Evolutionary conservation across 768 basidiomycete genomes (phyloP).

Genomic region (Rhodotorula kratochvilovae): DNA sequence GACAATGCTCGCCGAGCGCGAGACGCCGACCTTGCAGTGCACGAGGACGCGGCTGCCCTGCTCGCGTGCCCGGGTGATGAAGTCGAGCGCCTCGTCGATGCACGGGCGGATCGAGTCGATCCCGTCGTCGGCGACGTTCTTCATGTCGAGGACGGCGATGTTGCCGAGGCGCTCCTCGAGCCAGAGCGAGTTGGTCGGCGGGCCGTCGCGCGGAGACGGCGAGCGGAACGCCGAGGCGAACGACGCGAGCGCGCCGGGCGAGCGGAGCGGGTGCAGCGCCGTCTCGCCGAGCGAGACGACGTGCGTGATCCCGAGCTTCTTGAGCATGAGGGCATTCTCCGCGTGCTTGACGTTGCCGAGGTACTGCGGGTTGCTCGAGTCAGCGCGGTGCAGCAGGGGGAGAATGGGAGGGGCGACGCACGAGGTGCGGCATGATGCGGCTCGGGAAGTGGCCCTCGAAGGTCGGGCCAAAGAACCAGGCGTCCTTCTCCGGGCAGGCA

Average conservation of each 20-base stretch:
- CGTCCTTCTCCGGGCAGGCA: constrained; percentile 59
- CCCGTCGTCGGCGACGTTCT: constrained; percentile 69
- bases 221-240: constrained; percentile 26
- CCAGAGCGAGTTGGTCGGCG: constrained; percentile 61
- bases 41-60: constrained; percentile 87
- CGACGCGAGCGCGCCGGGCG: constrained; percentile 23
- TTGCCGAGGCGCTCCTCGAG: constrained; percentile 80
- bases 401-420: constrained; percentile 51
- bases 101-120: constrained; percentile 89
- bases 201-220: neutral
- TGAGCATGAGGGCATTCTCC: constrained; percentile 88
- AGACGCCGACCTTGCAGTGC: constrained; percentile 99
- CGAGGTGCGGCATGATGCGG: constrained; percentile 79
- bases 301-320: constrained; percentile 90
- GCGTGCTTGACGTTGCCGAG: constrained; percentile 71
- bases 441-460: constrained; percentile 97
- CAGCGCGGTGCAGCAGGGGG: neutral
- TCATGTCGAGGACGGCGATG: constrained; percentile 85
- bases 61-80: constrained; percentile 80
- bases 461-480: constrained; percentile 89
- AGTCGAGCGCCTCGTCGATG: constrained; percentile 79
- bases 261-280: constrained; percentile 71
- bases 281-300: constrained; percentile 96
- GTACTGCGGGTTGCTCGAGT: neutral
- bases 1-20: constrained; percentile 85